Percentiles rank a stretch among this genome's conserved stretches.
These are phyloP conservation scores for Microthyrium microscopicum DNA, from an alignment of 2,329 filamentous ascomycete species.

Conservation along the genomic window DNA sequence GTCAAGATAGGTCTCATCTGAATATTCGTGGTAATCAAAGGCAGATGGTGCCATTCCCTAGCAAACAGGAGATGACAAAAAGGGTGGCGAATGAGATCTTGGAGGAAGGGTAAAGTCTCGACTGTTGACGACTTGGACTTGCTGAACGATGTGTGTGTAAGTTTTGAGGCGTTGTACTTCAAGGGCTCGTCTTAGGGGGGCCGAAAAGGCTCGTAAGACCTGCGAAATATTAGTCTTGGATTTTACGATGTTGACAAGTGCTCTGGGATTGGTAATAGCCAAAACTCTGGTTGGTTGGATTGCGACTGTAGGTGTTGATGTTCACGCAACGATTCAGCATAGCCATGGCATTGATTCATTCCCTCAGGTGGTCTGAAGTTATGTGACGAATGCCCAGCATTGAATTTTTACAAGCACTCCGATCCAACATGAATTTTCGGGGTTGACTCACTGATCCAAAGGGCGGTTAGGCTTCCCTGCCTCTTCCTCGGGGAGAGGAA, in stretches of 20 bases:
- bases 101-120: slow-evolving; percentile 11
- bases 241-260: too few relatives aligned
- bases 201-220: slow-evolving; percentile 84
- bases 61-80: slow-evolving; percentile 11
- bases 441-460: too few relatives aligned
- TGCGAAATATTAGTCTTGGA: slow-evolving; percentile 64
- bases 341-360: too few relatives aligned
- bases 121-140: too few relatives aligned
- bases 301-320: too few relatives aligned
- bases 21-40: slow-evolving; percentile 17
- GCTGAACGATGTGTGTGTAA: slow-evolving; percentile 6
- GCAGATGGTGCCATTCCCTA: slow-evolving; percentile 9
- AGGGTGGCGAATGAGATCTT: slow-evolving; percentile 17
- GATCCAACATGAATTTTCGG: too few relatives aligned
- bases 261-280: too few relatives aligned
- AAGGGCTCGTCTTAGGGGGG: slow-evolving; percentile 62
- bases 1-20: slow-evolving; percentile 19
- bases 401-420: too few relatives aligned
- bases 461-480: slow-evolving; percentile 98
- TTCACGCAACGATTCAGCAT: too few relatives aligned
- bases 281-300: too few relatives aligned
- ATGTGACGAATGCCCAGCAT: too few relatives aligned
- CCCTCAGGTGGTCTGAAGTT: too few relatives aligned
- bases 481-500: slow-evolving; percentile 98
- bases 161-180: slow-evolving; percentile 8